These are phyloP conservation scores for Coriolopsis trogii DNA, from an alignment of 1,284 basidiomycete species.

Conservation along the genomic window DNA sequence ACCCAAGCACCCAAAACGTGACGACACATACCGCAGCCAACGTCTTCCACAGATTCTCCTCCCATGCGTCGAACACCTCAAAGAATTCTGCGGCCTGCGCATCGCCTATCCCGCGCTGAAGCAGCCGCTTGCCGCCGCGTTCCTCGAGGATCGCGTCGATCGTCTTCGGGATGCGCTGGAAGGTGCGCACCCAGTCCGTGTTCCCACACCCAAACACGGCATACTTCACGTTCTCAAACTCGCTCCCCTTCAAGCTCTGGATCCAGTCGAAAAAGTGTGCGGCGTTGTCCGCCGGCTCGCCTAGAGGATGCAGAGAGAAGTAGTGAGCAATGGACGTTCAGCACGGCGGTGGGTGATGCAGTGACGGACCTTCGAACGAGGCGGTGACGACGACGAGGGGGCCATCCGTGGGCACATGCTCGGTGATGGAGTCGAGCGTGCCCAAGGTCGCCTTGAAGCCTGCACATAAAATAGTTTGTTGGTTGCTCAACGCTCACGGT, in stretches of 20 bases:
- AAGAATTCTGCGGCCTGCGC: slow-evolving; percentile 48
- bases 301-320: slow-evolving; percentile 15
- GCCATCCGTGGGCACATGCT: slow-evolving; percentile 46
- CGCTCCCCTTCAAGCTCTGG: slow-evolving; percentile 34
- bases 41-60: slow-evolving; percentile 43
- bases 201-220: slow-evolving; percentile 59
- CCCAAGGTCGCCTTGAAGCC: slow-evolving; percentile 46
- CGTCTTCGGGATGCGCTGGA: slow-evolving; percentile 51
- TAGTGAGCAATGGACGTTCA: background rate
- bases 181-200: slow-evolving; percentile 55
- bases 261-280: slow-evolving; percentile 50
- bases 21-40: slow-evolving; percentile 36
- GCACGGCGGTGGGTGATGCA: no score
- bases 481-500: background rate
- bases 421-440: slow-evolving; percentile 46
- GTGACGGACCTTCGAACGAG: slow-evolving; percentile 50
- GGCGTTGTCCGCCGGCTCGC: slow-evolving; percentile 54
- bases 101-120: slow-evolving; percentile 45
- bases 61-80: slow-evolving; percentile 49
- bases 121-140: slow-evolving; percentile 44
- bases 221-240: slow-evolving; percentile 43
- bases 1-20: background rate
- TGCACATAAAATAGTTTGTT: slow-evolving; percentile 14
- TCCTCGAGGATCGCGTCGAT: slow-evolving; percentile 44
- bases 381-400: slow-evolving; percentile 54